Percentiles rank a stretch among this genome's conserved stretches.
phyloP scores from a whole-genome alignment of 768 basidiomycete genomes.

The Trametes elegans region DNA sequence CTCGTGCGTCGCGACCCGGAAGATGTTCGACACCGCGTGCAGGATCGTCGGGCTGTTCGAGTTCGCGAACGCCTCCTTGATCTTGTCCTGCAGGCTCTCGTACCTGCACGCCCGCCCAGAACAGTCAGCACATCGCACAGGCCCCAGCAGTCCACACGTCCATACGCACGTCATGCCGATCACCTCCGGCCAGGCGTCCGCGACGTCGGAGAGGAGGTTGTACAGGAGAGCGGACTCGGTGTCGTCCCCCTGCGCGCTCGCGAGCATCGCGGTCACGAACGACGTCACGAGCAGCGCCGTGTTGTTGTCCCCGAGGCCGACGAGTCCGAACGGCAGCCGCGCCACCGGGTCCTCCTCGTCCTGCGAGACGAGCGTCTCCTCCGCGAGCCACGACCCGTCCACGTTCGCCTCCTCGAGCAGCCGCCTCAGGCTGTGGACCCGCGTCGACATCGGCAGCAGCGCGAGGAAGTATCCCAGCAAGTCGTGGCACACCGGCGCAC shows the following conservation, averaged over 20 bases:
- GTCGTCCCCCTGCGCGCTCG: conserved; percentile 75
- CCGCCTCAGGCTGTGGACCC: conserved; percentile 49
- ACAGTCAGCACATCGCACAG: conserved; percentile 12
- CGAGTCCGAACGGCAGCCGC: conserved; percentile 50
- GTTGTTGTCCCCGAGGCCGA: conserved; percentile 60
- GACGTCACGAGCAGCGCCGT: conserved; percentile 73
- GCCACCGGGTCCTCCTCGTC: conserved; percentile 43
- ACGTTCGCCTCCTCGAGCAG: conserved; percentile 65
- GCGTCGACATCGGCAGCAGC: conserved; percentile 66
- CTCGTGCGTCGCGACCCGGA: conserved; percentile 66
- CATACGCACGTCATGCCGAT: conserved; percentile 66
- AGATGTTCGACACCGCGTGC: conserved; percentile 69
- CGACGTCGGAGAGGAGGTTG: conserved; percentile 69
- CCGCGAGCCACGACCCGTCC: conserved; percentile 43
- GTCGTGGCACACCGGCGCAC: conserved; percentile 51
- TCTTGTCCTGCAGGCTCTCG: conserved; percentile 70
- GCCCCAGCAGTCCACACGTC: background rate
- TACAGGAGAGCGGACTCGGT: conserved; percentile 81
- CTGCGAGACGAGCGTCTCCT: conserved; percentile 42
- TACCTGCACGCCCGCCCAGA: conserved; percentile 56
- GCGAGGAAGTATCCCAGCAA: conserved; percentile 79
- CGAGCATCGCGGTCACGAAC: conserved; percentile 72
- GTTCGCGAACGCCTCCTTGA: conserved; percentile 68
- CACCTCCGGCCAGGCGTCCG: conserved; percentile 65
- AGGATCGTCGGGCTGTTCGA: conserved; percentile 73